phyloP scores from a whole-genome alignment of 768 basidiomycete genomes.

The Tricholoma saponaceum region DNA sequence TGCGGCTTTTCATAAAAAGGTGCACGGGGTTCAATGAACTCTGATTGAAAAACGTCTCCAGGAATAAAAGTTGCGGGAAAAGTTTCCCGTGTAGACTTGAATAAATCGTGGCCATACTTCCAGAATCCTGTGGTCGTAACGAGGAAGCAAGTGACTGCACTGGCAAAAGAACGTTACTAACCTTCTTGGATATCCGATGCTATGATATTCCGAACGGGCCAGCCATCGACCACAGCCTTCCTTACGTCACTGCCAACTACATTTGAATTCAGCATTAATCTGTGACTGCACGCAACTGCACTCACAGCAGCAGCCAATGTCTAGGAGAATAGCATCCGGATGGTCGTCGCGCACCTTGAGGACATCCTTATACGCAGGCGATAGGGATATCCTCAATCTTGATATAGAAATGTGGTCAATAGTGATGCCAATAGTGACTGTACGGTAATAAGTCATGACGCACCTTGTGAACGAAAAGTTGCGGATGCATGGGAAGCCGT shows the following conservation, averaged over 20 bases:
- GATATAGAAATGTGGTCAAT: background rate
- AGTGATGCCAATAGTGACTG: background rate
- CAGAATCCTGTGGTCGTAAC: conserved; percentile 38
- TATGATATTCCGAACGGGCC: conserved; percentile 24
- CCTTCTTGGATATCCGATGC: conserved; percentile 28
- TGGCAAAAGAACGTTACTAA: conserved; percentile 1
- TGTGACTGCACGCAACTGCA: background rate
- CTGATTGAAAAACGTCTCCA: conserved; percentile 44
- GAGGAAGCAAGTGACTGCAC: background rate
- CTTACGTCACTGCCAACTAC: conserved; percentile 31
- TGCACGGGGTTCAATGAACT: conserved; percentile 26
- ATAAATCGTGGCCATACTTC: conserved; percentile 52
- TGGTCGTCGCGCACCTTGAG: conserved; percentile 16
- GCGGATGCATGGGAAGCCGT: conserved; percentile 29
- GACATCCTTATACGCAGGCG: conserved; percentile 24
- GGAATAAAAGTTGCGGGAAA: conserved; percentile 48
- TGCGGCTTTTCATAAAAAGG: conserved; percentile 18
- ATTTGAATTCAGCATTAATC: background rate
- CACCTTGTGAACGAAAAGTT: conserved; percentile 26
- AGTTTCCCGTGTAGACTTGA: conserved; percentile 36
- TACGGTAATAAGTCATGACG: background rate
- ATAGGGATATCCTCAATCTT: conserved; percentile 22
- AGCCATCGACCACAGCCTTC: conserved; percentile 29
- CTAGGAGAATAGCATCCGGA: conserved; percentile 25
- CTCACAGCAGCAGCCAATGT: conserved; percentile 32